A percentile compares a stretch with the other conserved stretches of the same genome.
phyloP scores from a whole-genome alignment of 495 filamentous ascomycete species.

The Xylaria cubensis region DNA sequence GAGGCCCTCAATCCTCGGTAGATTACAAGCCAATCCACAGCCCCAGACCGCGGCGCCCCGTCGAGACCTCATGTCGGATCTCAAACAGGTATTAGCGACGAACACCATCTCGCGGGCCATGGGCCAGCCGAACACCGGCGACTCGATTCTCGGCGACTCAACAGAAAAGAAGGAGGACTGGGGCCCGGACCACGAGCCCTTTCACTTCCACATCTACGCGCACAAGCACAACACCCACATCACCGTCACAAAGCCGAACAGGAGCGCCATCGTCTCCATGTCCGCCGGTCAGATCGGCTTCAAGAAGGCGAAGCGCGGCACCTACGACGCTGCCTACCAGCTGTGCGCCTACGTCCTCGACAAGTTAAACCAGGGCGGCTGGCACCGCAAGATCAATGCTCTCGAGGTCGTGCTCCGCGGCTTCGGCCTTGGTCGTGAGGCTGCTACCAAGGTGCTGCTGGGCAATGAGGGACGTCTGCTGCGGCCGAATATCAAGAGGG shows the following conservation, averaged over 20 bases:
- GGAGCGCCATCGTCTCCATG: conserved; percentile 74
- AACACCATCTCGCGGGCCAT: conserved; percentile 30
- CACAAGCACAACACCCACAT: conserved; percentile 94
- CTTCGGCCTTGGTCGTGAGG: conserved; percentile 85
- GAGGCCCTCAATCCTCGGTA: conserved; percentile 2
- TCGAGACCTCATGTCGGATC: not conserved
- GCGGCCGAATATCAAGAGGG: conserved; percentile 71
- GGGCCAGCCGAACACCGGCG: conserved; percentile 25
- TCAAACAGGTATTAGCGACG: conserved; percentile 31
- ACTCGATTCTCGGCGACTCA: conserved; percentile 30
- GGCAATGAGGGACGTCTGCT: conserved; percentile 81
- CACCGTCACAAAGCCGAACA: conserved; percentile 82
- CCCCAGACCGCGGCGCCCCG: not conserved
- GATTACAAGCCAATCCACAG: not conserved
- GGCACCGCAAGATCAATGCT: conserved; percentile 63
- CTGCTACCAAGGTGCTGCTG: conserved; percentile 84
- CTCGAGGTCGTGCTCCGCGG: conserved; percentile 82
- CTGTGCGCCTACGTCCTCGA: conserved; percentile 77
- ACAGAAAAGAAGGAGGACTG: conserved; percentile 31
- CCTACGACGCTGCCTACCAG: conserved; percentile 94
- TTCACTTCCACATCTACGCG: conserved; percentile 86
- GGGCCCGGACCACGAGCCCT: conserved; percentile 53
- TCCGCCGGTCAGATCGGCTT: conserved; percentile 87
- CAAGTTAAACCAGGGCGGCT: conserved; percentile 76
- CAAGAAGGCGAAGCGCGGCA: conserved; percentile 74